phyloP scores from a whole-genome alignment of 1,284 basidiomycete genomes.

The Ustilago nuda region DNA sequence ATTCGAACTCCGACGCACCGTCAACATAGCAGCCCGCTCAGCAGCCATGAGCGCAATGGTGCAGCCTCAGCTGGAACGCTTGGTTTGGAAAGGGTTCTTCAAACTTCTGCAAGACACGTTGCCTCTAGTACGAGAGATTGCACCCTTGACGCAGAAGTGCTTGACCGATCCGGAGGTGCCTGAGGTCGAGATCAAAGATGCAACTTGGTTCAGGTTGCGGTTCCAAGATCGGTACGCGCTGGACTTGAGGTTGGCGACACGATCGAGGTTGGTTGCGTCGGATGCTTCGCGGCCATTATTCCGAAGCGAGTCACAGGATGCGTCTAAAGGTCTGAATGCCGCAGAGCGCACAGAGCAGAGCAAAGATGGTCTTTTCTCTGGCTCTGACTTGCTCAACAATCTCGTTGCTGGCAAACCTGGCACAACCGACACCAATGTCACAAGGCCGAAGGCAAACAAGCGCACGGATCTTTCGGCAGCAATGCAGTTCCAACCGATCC shows the following conservation, averaged over 20 bases:
- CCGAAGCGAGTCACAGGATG: conserved; percentile 16
- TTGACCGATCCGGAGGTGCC: conserved; percentile 66
- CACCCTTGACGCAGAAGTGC: conserved; percentile 73
- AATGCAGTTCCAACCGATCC: conserved; percentile 37
- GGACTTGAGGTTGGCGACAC: conserved; percentile 80
- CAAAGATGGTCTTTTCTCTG: conserved; percentile 11
- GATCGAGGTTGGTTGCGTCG: conserved; percentile 70
- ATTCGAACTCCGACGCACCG: conserved; percentile 42
- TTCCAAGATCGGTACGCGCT: conserved; percentile 80
- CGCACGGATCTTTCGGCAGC: neutral
- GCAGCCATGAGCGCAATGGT: conserved; percentile 56
- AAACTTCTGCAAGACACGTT: conserved; percentile 76
- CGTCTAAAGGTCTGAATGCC: neutral
- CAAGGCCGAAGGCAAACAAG: neutral
- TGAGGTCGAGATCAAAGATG: conserved; percentile 79
- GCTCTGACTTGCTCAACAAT: conserved; percentile 23
- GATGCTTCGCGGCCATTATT: conserved; percentile 48
- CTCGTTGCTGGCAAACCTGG: conserved; percentile 15
- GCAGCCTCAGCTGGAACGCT: conserved; percentile 26
- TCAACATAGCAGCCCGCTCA: conserved; percentile 72
- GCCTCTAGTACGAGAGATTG: conserved; percentile 78
- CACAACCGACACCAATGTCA: neutral
- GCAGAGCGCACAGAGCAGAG: neutral
- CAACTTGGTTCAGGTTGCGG: conserved; percentile 81
- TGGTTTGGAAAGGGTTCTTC: conserved; percentile 49